phyloP scores from a whole-genome alignment of 2,329 filamentous ascomycete genomes.

The Coccinonectria pachysandricola region DNA sequence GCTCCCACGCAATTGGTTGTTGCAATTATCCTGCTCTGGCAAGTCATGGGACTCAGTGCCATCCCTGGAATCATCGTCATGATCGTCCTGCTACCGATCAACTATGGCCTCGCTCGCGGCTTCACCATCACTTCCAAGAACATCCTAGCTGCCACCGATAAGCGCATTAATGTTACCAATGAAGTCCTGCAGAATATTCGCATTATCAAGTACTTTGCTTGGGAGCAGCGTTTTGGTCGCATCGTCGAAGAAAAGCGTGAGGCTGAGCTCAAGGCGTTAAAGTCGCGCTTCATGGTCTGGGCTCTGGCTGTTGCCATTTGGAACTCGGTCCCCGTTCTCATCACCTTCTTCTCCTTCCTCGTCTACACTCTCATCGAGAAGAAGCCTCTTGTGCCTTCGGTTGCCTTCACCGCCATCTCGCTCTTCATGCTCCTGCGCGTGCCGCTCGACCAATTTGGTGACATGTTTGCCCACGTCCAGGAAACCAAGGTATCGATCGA shows the following conservation, averaged over 20 bases:
- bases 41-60: conserved; percentile 83
- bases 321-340: conserved; percentile 91
- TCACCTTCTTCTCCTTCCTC: conserved; percentile 93
- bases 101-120: conserved; percentile 75
- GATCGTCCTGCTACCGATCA: conserved; percentile 78
- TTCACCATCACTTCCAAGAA: conserved; percentile 82
- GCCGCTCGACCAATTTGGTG: conserved; percentile 87
- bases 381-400: conserved; percentile 80
- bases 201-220: conserved; percentile 99
- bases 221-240: conserved; percentile 83
- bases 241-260: conserved; percentile 83
- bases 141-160: conserved; percentile 89
- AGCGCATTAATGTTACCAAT: conserved; percentile 91
- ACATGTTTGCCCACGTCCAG: conserved; percentile 98
- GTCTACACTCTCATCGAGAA: conserved; percentile 84
- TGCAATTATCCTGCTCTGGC: conserved; percentile 73
- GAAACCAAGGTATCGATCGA: conserved; percentile 96
- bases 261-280: conserved; percentile 66
- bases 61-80: conserved; percentile 90
- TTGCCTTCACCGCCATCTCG: conserved; percentile 92
- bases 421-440: conserved; percentile 90
- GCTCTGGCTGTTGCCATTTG: conserved; percentile 84
- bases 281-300: conserved; percentile 83
- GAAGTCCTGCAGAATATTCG: conserved; percentile 95
- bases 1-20: conserved; percentile 82